Evolutionary conservation across 2,329 filamentous ascomycete genomes (phyloP).

Genomic region (Escovopsis weberi): DNA sequence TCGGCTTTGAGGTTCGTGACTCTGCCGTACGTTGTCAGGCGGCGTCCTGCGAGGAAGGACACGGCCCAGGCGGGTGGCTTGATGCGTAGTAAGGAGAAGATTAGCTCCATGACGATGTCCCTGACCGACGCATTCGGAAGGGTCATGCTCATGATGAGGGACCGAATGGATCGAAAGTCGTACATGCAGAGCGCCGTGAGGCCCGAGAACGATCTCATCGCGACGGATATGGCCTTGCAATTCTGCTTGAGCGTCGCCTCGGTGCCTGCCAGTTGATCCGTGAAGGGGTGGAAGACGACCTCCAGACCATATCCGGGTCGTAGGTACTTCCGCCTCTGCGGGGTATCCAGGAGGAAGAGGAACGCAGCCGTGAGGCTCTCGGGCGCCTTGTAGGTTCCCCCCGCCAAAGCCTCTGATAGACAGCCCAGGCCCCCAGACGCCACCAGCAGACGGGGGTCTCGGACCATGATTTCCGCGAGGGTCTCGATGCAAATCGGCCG

Average conservation of each 20-base stretch:
- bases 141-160: constrained; percentile 53
- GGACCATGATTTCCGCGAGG: constrained; percentile 77
- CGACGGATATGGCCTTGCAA: constrained; percentile 78
- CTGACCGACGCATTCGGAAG: constrained; percentile 40
- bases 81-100: constrained; percentile 71
- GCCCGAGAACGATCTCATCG: constrained; percentile 88
- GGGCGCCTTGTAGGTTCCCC: constrained; percentile 83
- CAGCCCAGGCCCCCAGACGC: constrained; percentile 73
- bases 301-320: constrained; percentile 81
- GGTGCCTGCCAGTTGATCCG: constrained; percentile 55
- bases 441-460: constrained; percentile 67
- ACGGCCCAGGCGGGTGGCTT: constrained; percentile 88
- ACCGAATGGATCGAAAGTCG: constrained; percentile 70
- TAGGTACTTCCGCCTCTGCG: constrained; percentile 66
- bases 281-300: constrained; percentile 81
- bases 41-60: constrained; percentile 81
- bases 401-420: constrained; percentile 80
- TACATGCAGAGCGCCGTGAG: constrained; percentile 80
- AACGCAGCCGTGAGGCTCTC: constrained; percentile 82
- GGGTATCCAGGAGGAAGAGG: constrained; percentile 76
- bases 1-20: constrained; percentile 66
- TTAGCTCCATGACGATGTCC: constrained; percentile 74
- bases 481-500: constrained; percentile 88
- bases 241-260: constrained; percentile 63
- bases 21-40: constrained; percentile 91